Evolutionary conservation across 2,329 filamentous ascomycete genomes (phyloP).

Genomic region (Leptoxyphium fumago): DNA sequence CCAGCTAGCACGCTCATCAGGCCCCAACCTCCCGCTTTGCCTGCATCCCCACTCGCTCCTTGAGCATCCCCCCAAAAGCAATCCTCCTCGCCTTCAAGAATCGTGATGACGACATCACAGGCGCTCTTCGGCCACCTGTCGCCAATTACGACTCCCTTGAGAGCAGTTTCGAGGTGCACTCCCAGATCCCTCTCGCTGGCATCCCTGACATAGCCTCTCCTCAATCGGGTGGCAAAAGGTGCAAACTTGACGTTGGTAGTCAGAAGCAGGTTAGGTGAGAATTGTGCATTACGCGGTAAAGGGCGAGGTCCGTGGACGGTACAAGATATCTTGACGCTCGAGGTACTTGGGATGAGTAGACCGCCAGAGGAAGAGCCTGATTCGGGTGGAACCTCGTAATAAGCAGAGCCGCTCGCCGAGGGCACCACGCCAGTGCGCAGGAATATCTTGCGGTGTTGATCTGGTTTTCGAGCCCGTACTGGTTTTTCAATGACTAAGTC

Average conservation of each 20-base stretch:
- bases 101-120: constrained; percentile 84
- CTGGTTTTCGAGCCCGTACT: constrained; percentile 44
- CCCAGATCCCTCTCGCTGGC: constrained; percentile 76
- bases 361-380: constrained; percentile 22
- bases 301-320: constrained; percentile 88
- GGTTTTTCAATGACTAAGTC: constrained; percentile 33
- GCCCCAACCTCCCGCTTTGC: constrained; percentile 49
- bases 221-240: constrained; percentile 72
- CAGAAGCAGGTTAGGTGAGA: constrained; percentile 82
- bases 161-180: constrained; percentile 77
- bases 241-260: constrained; percentile 94
- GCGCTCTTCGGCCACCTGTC: constrained; percentile 98
- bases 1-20: constrained; percentile 83
- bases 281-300: constrained; percentile 75
- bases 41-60: constrained; percentile 1
- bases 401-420: constrained; percentile 85
- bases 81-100: constrained; percentile 86
- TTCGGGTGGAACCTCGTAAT: constrained; percentile 46
- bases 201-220: constrained; percentile 77
- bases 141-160: constrained; percentile 78
- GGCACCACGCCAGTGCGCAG: constrained; percentile 85
- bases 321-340: constrained; percentile 79
- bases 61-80: constrained; percentile 45
- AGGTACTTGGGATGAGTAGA: constrained; percentile 38
- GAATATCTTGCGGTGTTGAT: constrained; percentile 74